Evolutionary conservation across 2,329 filamentous ascomycete genomes (phyloP), one percentile per base, ranked within the genome.

Genomic region (Neofusicoccum ribis): DNA sequence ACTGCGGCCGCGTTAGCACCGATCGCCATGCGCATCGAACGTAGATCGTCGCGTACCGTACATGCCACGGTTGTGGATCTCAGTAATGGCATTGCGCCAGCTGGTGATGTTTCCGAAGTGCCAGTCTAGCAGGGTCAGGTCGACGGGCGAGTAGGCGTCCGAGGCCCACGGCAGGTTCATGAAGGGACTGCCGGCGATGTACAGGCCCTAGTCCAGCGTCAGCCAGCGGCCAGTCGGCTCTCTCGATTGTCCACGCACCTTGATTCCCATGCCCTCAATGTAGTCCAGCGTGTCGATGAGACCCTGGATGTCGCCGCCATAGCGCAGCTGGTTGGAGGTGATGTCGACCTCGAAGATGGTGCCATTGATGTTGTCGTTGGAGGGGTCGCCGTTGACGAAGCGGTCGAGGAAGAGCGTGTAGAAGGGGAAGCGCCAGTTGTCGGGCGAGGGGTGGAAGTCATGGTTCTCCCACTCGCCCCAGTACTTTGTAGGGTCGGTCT

Each of bases 321-420:
- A 85, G 37, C 87, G 84, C 75, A 89, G 83, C 72, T 89, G 86
- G 63, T 85, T 89, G 65, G 82, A 85, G 69, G 81, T 82, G 64
- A 83, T 74, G 71, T 89, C 87, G 72, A 87, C 85, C 70, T 89
- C 87, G 73, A 84, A 89, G 3, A 80, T 68, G 0, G 86, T 88
- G 9, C 80, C 83, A 72, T 89, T 89, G 49, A 82, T 82, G 69
- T 89, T 83, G 72, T 89, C 87, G 71, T 89, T 89, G 2, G 79
- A 80, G 7, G 87, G 87, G 69, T 89, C 84, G 20, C 87, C 87
- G 69, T 89, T 89, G 47, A 88, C 86, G 70, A 85, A 89, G 66
- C 86, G 80, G 72, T 89, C 87, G 11, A 88, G 75, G 71, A 88
- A 88, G 51, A 89, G 77, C 8, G 86, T 88, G 72, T 90, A 90